phyloP scores from a whole-genome alignment of 305 asterid species.

The Withania somnifera region DNA sequence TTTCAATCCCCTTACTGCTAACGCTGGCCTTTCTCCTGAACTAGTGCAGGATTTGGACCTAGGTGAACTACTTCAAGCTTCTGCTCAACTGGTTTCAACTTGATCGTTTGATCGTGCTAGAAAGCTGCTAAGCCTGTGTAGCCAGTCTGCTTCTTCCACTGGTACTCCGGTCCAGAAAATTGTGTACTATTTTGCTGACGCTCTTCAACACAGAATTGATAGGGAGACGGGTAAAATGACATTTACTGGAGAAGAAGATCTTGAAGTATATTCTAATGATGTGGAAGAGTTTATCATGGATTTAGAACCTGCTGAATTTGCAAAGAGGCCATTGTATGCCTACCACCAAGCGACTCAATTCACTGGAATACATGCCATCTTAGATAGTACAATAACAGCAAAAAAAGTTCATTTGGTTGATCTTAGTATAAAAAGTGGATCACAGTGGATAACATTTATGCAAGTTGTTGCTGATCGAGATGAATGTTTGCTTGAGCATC shows the following conservation, averaged over 20 bases:
- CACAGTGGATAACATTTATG: conserved; percentile 31
- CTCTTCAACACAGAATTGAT: conserved; percentile 18
- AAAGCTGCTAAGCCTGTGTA: conserved; percentile 5
- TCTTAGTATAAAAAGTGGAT: conserved; percentile 15
- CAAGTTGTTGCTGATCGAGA: conserved; percentile 27
- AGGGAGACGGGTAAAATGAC: not conserved
- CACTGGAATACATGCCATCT: conserved; percentile 26
- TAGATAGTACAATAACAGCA: conserved; percentile 23
- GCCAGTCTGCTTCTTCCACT: not conserved
- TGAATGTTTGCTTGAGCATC: conserved; percentile 19
- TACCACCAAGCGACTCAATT: conserved; percentile 18
- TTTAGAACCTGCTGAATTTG: conserved; percentile 2
- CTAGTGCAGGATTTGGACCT: conserved; percentile 9
- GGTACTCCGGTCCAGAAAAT: conserved; percentile 22
- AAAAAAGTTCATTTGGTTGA: conserved; percentile 34
- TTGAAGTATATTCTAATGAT: conserved; percentile 3
- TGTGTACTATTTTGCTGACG: conserved; percentile 8
- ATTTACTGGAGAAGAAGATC: not conserved
- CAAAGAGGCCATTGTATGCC: conserved; percentile 16
- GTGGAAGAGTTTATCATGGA: conserved; percentile 8
- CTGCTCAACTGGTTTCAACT: conserved; percentile 13
- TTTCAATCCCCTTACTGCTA: not conserved
- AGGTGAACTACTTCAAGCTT: conserved; percentile 18
- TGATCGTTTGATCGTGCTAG: conserved; percentile 19
- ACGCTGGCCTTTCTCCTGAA: not conserved